A percentile compares a stretch with the other conserved stretches of the same genome.
These are phyloP conservation scores for Neoscytalidium dimidiatum DNA, from an alignment of 2,329 filamentous ascomycete species.

Conservation along the genomic window DNA sequence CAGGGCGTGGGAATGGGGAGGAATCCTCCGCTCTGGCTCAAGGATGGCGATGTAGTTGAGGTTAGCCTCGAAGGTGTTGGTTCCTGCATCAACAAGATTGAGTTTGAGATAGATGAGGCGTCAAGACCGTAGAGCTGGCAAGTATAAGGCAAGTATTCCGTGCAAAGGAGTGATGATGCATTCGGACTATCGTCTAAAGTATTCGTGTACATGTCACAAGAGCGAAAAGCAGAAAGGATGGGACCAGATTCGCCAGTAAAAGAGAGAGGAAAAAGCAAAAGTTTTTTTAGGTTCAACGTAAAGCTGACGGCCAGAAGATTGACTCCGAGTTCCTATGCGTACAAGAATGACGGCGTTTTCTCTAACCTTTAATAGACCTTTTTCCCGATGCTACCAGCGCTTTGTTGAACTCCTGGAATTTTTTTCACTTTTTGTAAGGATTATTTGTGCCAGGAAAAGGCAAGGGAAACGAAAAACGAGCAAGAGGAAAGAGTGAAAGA, in stretches of 20 bases:
- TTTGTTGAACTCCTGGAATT: neutral
- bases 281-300: no score
- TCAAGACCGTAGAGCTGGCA: neutral
- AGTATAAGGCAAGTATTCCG: neutral
- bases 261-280: no score
- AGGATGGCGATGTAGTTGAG: constrained; percentile 33
- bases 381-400: neutral
- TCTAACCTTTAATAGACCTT: neutral
- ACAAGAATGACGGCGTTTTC: neutral
- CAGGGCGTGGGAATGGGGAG: constrained; percentile 15
- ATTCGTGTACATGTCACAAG: neutral
- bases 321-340: neutral
- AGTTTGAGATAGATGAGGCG: constrained; percentile 30
- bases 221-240: no score
- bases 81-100: constrained; percentile 35
- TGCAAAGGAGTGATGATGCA: neutral
- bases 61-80: constrained; percentile 38
- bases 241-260: no score
- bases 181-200: neutral
- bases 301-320: neutral
- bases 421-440: neutral
- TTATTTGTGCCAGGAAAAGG: neutral
- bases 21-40: constrained; percentile 16
- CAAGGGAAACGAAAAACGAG: neutral
- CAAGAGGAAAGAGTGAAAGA: neutral